Conservation (phyloP, 768 basidiomycete species). For the Myochromella boudieri region DNA sequence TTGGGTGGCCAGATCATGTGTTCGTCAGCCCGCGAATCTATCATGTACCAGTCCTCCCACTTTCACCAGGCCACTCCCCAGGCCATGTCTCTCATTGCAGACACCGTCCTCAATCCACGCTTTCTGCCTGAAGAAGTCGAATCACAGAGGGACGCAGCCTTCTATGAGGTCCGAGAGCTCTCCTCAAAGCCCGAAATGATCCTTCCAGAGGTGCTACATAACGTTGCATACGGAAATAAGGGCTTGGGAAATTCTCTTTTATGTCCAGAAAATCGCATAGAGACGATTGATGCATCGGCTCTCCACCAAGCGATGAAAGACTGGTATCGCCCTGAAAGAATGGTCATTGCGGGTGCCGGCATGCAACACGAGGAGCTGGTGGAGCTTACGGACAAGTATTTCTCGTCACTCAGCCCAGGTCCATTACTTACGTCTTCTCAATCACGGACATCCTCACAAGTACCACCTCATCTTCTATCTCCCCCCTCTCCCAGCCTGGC, state of each 20-base stretch:
- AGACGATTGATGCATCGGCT: constrained; percentile 57
- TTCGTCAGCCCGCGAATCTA: constrained; percentile 87
- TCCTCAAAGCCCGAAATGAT: constrained; percentile 89
- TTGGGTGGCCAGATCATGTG: constrained; percentile 92
- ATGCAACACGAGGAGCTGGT: constrained; percentile 90
- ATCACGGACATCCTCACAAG: constrained; percentile 29
- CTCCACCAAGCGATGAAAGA: constrained; percentile 66
- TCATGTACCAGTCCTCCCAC: constrained; percentile 98
- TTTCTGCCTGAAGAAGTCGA: constrained; percentile 79
- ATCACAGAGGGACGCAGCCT: constrained; percentile 81
- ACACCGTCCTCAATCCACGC: constrained; percentile 81
- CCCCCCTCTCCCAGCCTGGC: constrained; percentile 51
- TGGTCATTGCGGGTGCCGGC: constrained; percentile 94
- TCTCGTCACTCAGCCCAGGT: constrained; percentile 62
- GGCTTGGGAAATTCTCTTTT: constrained; percentile 90
- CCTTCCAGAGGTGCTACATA: constrained; percentile 86
- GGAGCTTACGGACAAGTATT: constrained; percentile 80
- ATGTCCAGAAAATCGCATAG: constrained; percentile 83
- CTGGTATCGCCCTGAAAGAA: constrained; percentile 92
- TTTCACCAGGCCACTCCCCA: constrained; percentile 80
- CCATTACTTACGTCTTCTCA: constrained; percentile 23
- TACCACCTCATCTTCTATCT: constrained; percentile 60
- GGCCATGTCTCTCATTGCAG: constrained; percentile 86
- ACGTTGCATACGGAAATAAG: constrained; percentile 74
- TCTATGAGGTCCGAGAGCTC: constrained; percentile 90